Evolutionary conservation across 306 rosid genomes (phyloP), one percentile per base, ranked within the genome.

Genomic region (Dryas octopetala): DNA sequence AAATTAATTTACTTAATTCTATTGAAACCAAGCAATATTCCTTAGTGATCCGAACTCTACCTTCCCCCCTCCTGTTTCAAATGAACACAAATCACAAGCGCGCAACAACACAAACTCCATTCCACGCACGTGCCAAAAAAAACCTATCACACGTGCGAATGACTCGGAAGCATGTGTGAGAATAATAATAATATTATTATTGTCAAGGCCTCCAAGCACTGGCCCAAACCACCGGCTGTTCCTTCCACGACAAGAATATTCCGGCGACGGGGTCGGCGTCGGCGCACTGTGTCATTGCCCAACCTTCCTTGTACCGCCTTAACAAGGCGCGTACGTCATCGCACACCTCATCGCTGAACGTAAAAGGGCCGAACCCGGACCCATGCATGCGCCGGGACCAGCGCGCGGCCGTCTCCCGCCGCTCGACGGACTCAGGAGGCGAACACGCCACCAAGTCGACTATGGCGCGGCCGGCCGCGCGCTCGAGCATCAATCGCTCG

Each of bases 221-320:
- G 75, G 93, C 93, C 98, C 98, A 95, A 74, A 91, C 98, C 89
- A 91, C 97, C 83, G 95, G 84, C 73, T 86, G 89, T 1, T 89
- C 93, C 86, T 87, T 95, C 97, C 98, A 91, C 70, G 89, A 68
- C 71, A 95, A 80, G 88, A 90, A 89, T 80, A 95, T 90, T 83
- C 98, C 98, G 84, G 88, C 86, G 44, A 60, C 72, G 9, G 87
- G 87, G 43, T 70, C 84, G 6, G 71, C 88, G 43, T 70, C 84
- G 6, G 71, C 70, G 68, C 91, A 84, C 83, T 78, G 91, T 70
- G 80, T 77, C 97, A 95, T 89, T 11, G 93, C 73, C 97, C 98
- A 95, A 3, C 96, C 98, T 5, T 95, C 98, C 81, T 80, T 91
- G 57, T 95, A 91, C 88, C 97, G 90, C 70, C 98, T 82, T 76